Conservation (phyloP, 108 stramenopile species). For the Skeletonema menzelii region DNA sequence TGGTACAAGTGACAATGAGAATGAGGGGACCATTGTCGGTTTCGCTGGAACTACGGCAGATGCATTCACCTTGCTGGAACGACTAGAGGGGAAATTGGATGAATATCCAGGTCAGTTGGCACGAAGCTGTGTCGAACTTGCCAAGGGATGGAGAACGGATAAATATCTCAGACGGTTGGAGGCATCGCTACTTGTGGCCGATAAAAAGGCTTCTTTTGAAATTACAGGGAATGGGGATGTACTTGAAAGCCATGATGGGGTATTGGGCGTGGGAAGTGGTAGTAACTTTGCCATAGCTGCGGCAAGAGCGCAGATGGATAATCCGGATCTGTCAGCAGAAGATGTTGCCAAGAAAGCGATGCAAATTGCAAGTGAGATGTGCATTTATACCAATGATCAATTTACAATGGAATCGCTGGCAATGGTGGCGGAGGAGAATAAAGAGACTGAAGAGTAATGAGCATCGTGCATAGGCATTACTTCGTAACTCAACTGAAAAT, state of each 20-base stretch:
- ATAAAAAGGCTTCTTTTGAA: conserved; percentile 83
- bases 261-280: conserved; percentile 90
- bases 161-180: conserved; percentile 96
- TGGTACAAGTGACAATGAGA: conserved; percentile 11
- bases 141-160: conserved; percentile 99
- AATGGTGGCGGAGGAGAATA: conserved; percentile 48
- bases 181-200: conserved; percentile 90
- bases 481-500: background rate
- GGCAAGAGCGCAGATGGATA: conserved; percentile 89
- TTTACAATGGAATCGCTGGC: conserved; percentile 76
- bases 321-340: conserved; percentile 85
- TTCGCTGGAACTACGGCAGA: conserved; percentile 99
- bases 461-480: too few species aligned
- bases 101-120: conserved; percentile 94
- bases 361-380: conserved; percentile 95
- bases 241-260: conserved; percentile 91
- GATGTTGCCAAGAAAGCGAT: conserved; percentile 92
- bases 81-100: conserved; percentile 95
- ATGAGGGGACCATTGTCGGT: conserved; percentile 87
- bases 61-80: conserved; percentile 95
- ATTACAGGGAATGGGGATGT: conserved; percentile 98
- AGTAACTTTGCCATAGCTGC: conserved; percentile 90
- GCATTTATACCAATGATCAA: conserved; percentile 95
- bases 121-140: conserved; percentile 94
- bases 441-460: conserved; percentile 1